Evolutionary conservation across 495 filamentous ascomycete species (phyloP).

Genomic region (Aspergillus homomorphus): DNA sequence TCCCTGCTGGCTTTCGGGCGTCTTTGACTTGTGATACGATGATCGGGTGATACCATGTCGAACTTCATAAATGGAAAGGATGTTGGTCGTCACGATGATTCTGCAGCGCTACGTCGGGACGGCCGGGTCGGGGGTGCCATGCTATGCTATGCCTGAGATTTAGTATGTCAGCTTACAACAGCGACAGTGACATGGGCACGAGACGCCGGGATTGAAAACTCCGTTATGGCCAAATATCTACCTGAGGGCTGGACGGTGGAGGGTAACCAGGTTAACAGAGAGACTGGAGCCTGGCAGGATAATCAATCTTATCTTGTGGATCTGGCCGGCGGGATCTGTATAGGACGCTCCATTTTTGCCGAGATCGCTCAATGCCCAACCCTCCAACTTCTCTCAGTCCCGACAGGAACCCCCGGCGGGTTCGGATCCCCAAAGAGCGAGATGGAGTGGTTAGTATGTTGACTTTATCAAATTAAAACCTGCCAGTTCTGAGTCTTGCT

Average conservation of each 20-base stretch:
- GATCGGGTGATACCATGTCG: neutral
- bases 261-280: neutral
- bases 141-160: neutral
- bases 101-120: neutral
- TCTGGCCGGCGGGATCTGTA: conserved; percentile 8
- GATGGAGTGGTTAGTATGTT: neutral
- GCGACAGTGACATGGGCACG: neutral
- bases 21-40: neutral
- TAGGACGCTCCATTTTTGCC: conserved; percentile 9
- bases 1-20: neutral
- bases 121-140: neutral
- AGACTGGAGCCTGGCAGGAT: conserved; percentile 1
- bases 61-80: neutral
- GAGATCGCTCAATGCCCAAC: neutral
- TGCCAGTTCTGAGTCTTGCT: no score
- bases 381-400: neutral
- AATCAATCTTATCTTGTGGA: conserved; percentile 33
- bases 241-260: neutral
- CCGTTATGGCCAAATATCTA: neutral
- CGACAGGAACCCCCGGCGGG: neutral
- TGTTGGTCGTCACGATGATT: neutral
- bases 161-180: neutral
- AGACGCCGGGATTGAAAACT: neutral
- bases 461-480: neutral
- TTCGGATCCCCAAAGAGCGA: neutral